These are phyloP conservation scores for Debaryomyces fabryi DNA, from an alignment of 1,139 yeast genomes.

Conservation along the genomic window DNA sequence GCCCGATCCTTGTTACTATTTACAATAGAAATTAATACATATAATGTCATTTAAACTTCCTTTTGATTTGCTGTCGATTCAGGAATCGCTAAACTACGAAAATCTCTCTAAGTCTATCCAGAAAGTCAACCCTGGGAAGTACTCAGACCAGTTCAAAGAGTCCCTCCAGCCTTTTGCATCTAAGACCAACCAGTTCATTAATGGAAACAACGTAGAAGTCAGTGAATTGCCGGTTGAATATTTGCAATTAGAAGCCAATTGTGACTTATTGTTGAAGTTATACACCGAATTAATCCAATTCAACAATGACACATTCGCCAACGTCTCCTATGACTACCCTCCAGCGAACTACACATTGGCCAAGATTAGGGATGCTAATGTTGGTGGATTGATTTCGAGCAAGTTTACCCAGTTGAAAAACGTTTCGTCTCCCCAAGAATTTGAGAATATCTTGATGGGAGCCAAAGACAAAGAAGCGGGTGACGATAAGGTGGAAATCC, in stretches of 20 bases:
- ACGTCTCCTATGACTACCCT: slow-evolving; percentile 73
- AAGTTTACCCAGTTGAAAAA: slow-evolving; percentile 61
- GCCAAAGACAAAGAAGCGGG: slow-evolving; percentile 11
- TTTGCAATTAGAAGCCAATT: slow-evolving; percentile 62
- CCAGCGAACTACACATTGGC: slow-evolving; percentile 57
- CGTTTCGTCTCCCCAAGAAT: slow-evolving; percentile 65
- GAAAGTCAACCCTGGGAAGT: slow-evolving; percentile 42
- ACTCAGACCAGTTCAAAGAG: slow-evolving; percentile 44
- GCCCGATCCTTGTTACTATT: background rate
- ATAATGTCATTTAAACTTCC: slow-evolving; percentile 58
- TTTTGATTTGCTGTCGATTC: slow-evolving; percentile 49
- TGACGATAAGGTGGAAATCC: slow-evolving; percentile 27
- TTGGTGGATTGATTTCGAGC: slow-evolving; percentile 56
- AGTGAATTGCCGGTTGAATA: slow-evolving; percentile 78
- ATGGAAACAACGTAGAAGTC: slow-evolving; percentile 37
- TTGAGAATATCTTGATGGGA: slow-evolving; percentile 53
- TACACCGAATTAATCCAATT: slow-evolving; percentile 62
- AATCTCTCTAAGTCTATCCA: slow-evolving; percentile 43
- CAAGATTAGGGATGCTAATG: slow-evolving; percentile 59
- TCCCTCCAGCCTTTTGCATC: slow-evolving; percentile 47
- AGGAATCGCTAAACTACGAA: slow-evolving; percentile 46
- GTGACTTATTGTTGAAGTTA: slow-evolving; percentile 62
- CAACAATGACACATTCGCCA: slow-evolving; percentile 61
- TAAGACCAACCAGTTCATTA: slow-evolving; percentile 38
- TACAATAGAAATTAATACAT: background rate